A percentile compares a stretch with the other conserved stretches of the same genome.
phyloP scores from a whole-genome alignment of 768 basidiomycete species.

The Psilocybe azurescens region DNA sequence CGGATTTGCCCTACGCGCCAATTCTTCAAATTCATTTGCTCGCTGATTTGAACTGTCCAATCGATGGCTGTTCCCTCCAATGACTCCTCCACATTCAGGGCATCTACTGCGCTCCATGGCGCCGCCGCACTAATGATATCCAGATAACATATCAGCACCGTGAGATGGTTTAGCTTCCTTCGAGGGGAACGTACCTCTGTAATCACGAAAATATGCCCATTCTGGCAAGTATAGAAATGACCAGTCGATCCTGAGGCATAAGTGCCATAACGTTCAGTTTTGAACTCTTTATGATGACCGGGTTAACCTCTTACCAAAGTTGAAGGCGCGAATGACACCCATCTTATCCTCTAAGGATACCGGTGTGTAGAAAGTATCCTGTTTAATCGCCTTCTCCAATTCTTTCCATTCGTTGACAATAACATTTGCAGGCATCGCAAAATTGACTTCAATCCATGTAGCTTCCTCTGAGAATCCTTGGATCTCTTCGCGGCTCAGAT shows the following conservation, averaged over 20 bases:
- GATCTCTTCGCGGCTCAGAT: slow-evolving; percentile 13
- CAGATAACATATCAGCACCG: not conserved
- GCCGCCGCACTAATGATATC: slow-evolving; percentile 55
- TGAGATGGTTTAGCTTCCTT: not conserved
- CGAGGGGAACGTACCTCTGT: slow-evolving; percentile 45
- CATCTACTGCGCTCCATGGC: slow-evolving; percentile 53
- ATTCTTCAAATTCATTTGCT: slow-evolving; percentile 49
- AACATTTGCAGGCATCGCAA: slow-evolving; percentile 35
- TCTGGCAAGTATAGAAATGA: slow-evolving; percentile 56
- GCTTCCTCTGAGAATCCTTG: slow-evolving; percentile 26
- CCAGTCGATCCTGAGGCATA: slow-evolving; percentile 36
- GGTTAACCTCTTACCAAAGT: slow-evolving; percentile 42
- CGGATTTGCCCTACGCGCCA: slow-evolving; percentile 34
- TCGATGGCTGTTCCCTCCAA: slow-evolving; percentile 54
- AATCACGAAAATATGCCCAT: slow-evolving; percentile 70
- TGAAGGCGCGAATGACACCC: slow-evolving; percentile 52
- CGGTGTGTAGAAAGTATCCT: slow-evolving; percentile 53
- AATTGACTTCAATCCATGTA: slow-evolving; percentile 52
- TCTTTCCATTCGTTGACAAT: slow-evolving; percentile 54
- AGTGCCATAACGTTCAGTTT: not conserved
- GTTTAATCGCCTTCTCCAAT: slow-evolving; percentile 42
- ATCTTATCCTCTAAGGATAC: slow-evolving; percentile 60
- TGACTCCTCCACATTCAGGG: slow-evolving; percentile 59
- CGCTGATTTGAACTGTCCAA: slow-evolving; percentile 49
- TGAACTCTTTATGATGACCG: not conserved